A percentile compares a stretch with the other conserved stretches of the same genome.
Evolutionary conservation across 2,329 filamentous ascomycete species (phyloP).

Genomic region (Diaporthe capsici): DNA sequence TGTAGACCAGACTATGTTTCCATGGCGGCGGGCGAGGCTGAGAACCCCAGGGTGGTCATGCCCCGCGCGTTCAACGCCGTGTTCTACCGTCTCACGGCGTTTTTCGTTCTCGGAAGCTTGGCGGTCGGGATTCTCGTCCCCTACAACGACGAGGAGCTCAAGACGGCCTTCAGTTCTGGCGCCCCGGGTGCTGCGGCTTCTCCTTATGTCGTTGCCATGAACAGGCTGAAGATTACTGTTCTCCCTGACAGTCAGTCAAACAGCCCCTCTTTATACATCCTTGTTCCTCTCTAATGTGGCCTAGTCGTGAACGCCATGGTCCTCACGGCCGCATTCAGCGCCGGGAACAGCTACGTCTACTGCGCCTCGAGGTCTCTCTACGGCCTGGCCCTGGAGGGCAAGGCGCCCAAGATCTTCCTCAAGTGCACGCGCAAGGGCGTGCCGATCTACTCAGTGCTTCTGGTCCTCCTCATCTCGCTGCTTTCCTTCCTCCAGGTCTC

Average conservation of each 20-base stretch:
- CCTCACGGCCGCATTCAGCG: conserved; percentile 50
- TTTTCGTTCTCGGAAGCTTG: conserved; percentile 78
- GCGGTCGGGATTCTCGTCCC: conserved; percentile 72
- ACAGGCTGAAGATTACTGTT: conserved; percentile 58
- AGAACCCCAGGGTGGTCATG: conserved; percentile 75
- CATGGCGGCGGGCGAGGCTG: conserved; percentile 69
- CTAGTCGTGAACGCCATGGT: conserved; percentile 67
- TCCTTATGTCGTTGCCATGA: conserved; percentile 58
- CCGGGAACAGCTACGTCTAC: conserved; percentile 66
- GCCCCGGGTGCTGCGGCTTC: conserved; percentile 66
- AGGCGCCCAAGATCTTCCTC: conserved; percentile 59
- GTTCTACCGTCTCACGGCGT: conserved; percentile 79
- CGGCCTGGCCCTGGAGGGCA: conserved; percentile 63
- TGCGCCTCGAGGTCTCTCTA: conserved; percentile 65
- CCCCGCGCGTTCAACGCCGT: conserved; percentile 80
- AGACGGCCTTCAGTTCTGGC: conserved; percentile 63
- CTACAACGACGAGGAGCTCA: conserved; percentile 68
- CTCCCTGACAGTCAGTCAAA: conserved; percentile 62
- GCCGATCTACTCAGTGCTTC: conserved; percentile 54
- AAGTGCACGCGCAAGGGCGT: conserved; percentile 60
- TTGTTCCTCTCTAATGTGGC: neutral
- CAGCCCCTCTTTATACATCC: neutral
- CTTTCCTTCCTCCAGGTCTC: conserved; percentile 57
- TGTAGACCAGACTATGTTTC: conserved; percentile 74
- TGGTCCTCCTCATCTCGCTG: conserved; percentile 52